Percentiles rank a stretch among this genome's conserved stretches.
Conservation (phyloP, 1,284 basidiomycete genomes). For the Omphalotus olearius region DNA sequence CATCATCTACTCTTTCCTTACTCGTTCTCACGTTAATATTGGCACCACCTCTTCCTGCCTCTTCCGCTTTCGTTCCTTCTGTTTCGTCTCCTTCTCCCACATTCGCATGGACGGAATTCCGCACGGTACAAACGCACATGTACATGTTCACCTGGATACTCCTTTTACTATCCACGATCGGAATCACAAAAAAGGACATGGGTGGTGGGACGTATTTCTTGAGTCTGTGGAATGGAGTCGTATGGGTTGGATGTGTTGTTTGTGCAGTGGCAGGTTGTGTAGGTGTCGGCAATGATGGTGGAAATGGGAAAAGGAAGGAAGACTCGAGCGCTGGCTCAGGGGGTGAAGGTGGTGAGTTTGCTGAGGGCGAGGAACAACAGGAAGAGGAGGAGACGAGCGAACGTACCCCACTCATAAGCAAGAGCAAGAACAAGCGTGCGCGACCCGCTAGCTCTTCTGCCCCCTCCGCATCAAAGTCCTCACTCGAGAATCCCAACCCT, state of each 20-base stretch:
- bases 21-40: conserved; percentile 34
- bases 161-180: conserved; percentile 45
- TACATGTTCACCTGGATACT: conserved; percentile 56
- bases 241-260: conserved; percentile 44
- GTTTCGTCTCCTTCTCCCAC: conserved; percentile 22
- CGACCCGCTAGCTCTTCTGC: background rate
- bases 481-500: conserved; percentile 29
- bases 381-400: conserved; percentile 18
- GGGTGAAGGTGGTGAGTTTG: conserved; percentile 13
- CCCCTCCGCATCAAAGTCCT: background rate
- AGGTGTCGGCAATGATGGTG: conserved; percentile 11
- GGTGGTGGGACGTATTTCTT: conserved; percentile 51
- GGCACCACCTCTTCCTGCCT: conserved; percentile 12
- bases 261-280: conserved; percentile 36
- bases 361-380: conserved; percentile 8
- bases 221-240: conserved; percentile 50
- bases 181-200: conserved; percentile 37
- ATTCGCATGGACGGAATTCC: conserved; percentile 19
- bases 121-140: conserved; percentile 39
- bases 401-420: conserved; percentile 39
- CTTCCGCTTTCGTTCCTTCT: conserved; percentile 1
- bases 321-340: background rate
- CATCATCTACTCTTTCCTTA: conserved; percentile 47
- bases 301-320: conserved; percentile 10
- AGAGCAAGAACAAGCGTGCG: conserved; percentile 11